Evolutionary conservation across 2,329 filamentous ascomycete species (phyloP).

Genomic region (Claviceps sorghi): DNA sequence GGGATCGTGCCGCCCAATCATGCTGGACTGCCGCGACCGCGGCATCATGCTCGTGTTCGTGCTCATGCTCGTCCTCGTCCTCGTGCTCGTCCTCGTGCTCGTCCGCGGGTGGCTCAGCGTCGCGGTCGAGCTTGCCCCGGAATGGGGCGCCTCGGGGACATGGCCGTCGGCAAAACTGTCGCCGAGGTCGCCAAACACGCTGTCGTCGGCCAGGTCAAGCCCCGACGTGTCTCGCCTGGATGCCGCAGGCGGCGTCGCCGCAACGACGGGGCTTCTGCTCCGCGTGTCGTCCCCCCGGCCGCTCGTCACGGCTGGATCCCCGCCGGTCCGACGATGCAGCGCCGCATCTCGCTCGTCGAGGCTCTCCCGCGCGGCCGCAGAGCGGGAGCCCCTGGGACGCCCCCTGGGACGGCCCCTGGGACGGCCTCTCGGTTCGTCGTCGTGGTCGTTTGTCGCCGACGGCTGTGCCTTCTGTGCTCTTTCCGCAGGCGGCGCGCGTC

Average conservation of each 20-base stretch:
- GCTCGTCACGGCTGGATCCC: constrained; percentile 18
- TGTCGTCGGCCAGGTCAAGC: constrained; percentile 32
- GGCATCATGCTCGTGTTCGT: too few relatives aligned
- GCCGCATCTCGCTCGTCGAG: constrained; percentile 21
- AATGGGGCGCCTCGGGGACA: constrained; percentile 19
- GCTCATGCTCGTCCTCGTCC: too few relatives aligned
- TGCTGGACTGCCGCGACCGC: constrained; percentile 33
- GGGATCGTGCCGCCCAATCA: constrained; percentile 34
- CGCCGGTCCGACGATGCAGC: constrained; percentile 20
- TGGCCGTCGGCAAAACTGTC: constrained; percentile 28
- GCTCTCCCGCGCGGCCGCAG: constrained; percentile 7
- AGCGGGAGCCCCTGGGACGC: constrained; percentile 9
- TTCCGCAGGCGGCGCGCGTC: constrained; percentile 3
- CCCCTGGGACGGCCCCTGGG: too few relatives aligned
- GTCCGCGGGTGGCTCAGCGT: constrained; percentile 30
- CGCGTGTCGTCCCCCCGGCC: constrained; percentile 16
- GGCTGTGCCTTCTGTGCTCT: background rate
- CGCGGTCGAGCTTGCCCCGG: constrained; percentile 30
- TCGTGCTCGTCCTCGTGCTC: too few relatives aligned
- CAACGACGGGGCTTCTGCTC: constrained; percentile 14
- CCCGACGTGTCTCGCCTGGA: constrained; percentile 29
- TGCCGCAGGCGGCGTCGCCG: constrained; percentile 16
- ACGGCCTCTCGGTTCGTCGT: constrained; percentile 15
- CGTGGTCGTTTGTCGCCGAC: background rate
- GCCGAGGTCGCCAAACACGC: constrained; percentile 31